A percentile compares a stretch with the other conserved stretches of the same genome.
Conservation (phyloP, 2,329 filamentous ascomycete species). For the Fusarium armeniacum region DNA sequence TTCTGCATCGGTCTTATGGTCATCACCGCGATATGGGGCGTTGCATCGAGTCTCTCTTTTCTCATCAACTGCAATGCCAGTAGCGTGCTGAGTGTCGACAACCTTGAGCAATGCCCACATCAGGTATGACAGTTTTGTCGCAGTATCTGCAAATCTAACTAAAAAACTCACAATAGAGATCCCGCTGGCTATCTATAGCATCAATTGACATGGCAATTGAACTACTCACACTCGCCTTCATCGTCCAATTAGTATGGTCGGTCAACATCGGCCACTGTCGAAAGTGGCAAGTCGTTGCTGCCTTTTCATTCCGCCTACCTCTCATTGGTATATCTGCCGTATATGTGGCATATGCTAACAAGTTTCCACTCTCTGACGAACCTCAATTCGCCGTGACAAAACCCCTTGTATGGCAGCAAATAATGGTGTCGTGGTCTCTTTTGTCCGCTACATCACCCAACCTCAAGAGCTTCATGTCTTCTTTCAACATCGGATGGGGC, state of each 20-base stretch:
- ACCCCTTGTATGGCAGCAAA: conserved; percentile 31
- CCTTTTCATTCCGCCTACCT: conserved; percentile 42
- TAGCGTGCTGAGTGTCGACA: conserved; percentile 16
- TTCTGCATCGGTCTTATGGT: conserved; percentile 33
- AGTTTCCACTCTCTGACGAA: conserved; percentile 22
- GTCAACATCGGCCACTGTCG: conserved; percentile 35
- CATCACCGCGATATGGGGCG: conserved; percentile 22
- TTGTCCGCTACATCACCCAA: conserved; percentile 43
- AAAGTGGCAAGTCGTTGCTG: conserved; percentile 37
- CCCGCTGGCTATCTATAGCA: conserved; percentile 32
- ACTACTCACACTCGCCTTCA: conserved; percentile 26
- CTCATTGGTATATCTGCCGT: conserved; percentile 39
- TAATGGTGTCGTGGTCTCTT: conserved; percentile 41
- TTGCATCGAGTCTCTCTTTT: conserved; percentile 25
- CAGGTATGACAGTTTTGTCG: conserved; percentile 22
- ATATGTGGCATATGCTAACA: conserved; percentile 23
- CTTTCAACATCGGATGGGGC: conserved; percentile 38
- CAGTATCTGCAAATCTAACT: background rate
- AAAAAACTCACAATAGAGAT: background rate
- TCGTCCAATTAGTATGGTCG: conserved; percentile 32
- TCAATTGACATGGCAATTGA: conserved; percentile 34
- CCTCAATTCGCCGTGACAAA: conserved; percentile 42
- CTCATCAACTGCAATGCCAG: conserved; percentile 23
- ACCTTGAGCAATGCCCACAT: conserved; percentile 24
- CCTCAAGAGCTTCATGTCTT: conserved; percentile 43